Conservation (phyloP, 2,329 filamentous ascomycete genomes). For the Nigrospora oryzae region DNA sequence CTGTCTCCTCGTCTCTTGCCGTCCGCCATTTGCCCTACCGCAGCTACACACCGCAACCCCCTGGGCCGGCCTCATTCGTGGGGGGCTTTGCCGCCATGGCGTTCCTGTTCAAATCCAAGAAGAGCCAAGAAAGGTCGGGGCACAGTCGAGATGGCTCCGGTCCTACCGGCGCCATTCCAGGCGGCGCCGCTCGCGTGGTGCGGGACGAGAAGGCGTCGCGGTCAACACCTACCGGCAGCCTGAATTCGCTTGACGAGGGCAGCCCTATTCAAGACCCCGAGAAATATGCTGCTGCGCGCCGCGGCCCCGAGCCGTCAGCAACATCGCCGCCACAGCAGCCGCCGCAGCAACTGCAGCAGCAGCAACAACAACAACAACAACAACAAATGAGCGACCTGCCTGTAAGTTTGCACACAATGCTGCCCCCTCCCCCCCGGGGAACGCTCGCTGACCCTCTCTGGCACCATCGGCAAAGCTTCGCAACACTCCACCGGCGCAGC, state of each 20-base stretch:
- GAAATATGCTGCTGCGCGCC: slow-evolving; percentile 42
- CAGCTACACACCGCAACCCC: slow-evolving; percentile 1
- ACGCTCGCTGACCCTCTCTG: slow-evolving; percentile 1
- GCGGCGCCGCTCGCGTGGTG: slow-evolving; percentile 36
- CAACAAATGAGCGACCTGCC: slow-evolving; percentile 24
- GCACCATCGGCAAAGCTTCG: slow-evolving; percentile 32
- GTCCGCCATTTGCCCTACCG: too few species aligned
- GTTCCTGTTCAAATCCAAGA: slow-evolving; percentile 78
- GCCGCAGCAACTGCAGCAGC: slow-evolving; percentile 16
- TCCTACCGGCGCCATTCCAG: slow-evolving; percentile 39
- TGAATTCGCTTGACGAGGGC: slow-evolving; percentile 60
- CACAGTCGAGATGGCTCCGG: slow-evolving; percentile 45
- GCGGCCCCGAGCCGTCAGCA: slow-evolving; percentile 45
- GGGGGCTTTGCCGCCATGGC: slow-evolving; percentile 51
- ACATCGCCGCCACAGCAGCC: slow-evolving; percentile 19
- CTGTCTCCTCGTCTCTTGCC: too few species aligned
- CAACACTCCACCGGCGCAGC: slow-evolving; percentile 25
- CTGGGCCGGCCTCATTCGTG: slow-evolving; percentile 20
- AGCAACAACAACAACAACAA: slow-evolving; percentile 13
- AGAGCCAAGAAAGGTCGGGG: slow-evolving; percentile 56
- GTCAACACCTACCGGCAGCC: slow-evolving; percentile 67
- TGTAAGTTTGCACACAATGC: slow-evolving; percentile 17
- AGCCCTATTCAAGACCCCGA: slow-evolving; percentile 56
- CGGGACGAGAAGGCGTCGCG: slow-evolving; percentile 53
- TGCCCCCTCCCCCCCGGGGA: not conserved